Conservation (phyloP, 169 alveolate species). For the Neospora caninum region DNA sequence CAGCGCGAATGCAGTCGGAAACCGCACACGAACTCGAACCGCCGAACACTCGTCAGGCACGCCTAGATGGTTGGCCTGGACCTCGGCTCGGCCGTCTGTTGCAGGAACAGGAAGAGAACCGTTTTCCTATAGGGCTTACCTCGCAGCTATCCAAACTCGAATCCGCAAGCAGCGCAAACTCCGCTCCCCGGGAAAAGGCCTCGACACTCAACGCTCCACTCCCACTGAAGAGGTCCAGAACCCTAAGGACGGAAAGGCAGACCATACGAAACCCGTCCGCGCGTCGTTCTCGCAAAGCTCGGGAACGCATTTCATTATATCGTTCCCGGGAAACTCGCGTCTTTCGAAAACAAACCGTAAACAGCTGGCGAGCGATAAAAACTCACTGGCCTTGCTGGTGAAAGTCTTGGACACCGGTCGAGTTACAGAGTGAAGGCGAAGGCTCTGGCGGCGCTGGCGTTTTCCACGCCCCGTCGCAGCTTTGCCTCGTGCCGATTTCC, state of each 20-base stretch:
- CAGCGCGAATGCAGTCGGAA: not conserved
- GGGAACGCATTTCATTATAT: not conserved
- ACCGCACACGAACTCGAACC: no score
- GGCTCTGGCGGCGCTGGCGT: no score
- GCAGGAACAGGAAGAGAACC: not conserved
- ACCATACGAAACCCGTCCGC: not conserved
- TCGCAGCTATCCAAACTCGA: conserved; percentile 55
- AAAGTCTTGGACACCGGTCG: no score
- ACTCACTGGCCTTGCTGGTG: not conserved
- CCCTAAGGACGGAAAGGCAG: not conserved
- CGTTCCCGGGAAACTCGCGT: no score
- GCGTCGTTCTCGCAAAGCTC: not conserved
- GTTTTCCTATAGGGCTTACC: conserved; percentile 2
- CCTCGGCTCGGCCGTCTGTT: no score
- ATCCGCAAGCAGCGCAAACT: conserved; percentile 43
- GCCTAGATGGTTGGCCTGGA: no score
- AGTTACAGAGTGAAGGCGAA: no score
- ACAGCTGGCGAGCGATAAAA: not conserved
- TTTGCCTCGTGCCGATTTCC: no score
- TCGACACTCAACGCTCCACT: conserved; percentile 60
- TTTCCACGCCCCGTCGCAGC: no score
- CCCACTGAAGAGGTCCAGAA: conserved; percentile 56
- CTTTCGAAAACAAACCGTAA: not conserved
- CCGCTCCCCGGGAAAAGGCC: conserved; percentile 59
- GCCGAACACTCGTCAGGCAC: no score